Base-by-base conservation (phyloP, 495 filamentous ascomycete species). In the Collariella sp. region DNA sequence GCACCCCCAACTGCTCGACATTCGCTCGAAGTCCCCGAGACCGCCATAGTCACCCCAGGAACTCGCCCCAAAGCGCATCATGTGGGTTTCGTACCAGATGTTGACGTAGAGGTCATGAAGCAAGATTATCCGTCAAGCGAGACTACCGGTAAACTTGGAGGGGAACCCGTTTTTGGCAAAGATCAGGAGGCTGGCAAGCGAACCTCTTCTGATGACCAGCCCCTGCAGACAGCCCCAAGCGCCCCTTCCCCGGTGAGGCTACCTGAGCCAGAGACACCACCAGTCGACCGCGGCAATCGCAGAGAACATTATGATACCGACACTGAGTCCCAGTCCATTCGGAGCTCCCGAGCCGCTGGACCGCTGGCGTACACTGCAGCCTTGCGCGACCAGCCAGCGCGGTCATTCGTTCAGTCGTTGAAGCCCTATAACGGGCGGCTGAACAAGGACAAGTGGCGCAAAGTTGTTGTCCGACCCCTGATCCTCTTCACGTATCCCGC, bases 401-500 rank as follows among this genome's bases (percentile, higher is more conserved):
- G 86, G 39, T 81, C 87, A 0, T 96, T 86, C 60, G 34, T 71
- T 1, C 81, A 89, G 57, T 81, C 83, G 23, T 78, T 96, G 1
- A 82, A 74, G 52, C 75, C 86, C 0, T 94, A 79, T 72, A 83
- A 86, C 62, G 91, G 93, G 0, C 76, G 87, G 15, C 81, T 96
- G 15, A 77, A 79, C 34, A 76, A 84, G 7, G 89, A 93, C 62
- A 84, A 75, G 12, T 98, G 91, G 90, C 67, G 81, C 58, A 82
- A 82, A 50, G 86, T 86, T 5, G 84, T 83, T 12, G 22, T 83
- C 10, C 82, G 91, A 7, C 93, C 93, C 7, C 84, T 96, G 43
- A 82, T 96, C 42, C 76, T 96, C 6, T 95, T 85, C 63, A 79
- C 82, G 2, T 96, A 96, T 63, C 93, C 93, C 1, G 78, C 87